Evolutionary conservation across 2,329 filamentous ascomycete species (phyloP).

Genomic region (Exophiala sp.): DNA sequence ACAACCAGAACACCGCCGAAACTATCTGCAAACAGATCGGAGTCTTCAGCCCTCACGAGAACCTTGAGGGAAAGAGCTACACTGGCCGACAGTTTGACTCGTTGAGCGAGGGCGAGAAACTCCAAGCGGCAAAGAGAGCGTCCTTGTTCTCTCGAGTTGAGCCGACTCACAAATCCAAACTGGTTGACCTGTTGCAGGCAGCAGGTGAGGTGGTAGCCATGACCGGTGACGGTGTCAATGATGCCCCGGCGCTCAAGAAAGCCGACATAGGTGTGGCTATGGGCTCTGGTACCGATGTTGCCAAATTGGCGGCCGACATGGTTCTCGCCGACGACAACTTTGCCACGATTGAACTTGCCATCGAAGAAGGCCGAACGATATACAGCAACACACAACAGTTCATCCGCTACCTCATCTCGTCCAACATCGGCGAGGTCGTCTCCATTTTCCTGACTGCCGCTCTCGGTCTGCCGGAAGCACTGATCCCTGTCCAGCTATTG

Average conservation of each 20-base stretch:
- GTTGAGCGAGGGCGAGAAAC: slow-evolving; percentile 69
- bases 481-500: slow-evolving; percentile 93
- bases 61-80: slow-evolving; percentile 85
- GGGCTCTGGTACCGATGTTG: slow-evolving; percentile 95
- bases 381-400: slow-evolving; percentile 99
- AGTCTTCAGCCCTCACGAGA: slow-evolving; percentile 74
- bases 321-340: slow-evolving; percentile 98
- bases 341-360: slow-evolving; percentile 89
- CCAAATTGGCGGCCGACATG: slow-evolving; percentile 96
- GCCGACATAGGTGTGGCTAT: slow-evolving; percentile 98
- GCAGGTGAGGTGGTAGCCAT: slow-evolving; percentile 93
- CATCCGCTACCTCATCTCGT: slow-evolving; percentile 97
- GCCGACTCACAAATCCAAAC: slow-evolving; percentile 91
- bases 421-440: slow-evolving; percentile 97
- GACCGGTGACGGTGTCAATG: slow-evolving; percentile 98
- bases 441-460: slow-evolving; percentile 98
- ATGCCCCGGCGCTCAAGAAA: slow-evolving; percentile 95
- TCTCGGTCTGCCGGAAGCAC: slow-evolving; percentile 91
- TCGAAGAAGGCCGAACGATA: slow-evolving; percentile 95
- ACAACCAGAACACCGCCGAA: slow-evolving; percentile 96
- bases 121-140: slow-evolving; percentile 75
- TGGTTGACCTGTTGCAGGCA: slow-evolving; percentile 92
- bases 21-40: slow-evolving; percentile 97
- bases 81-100: slow-evolving; percentile 93
- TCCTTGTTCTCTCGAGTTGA: slow-evolving; percentile 95